Base-by-base conservation (phyloP, 495 filamentous ascomycete species). In the Neurospora tetraspora region DNA sequence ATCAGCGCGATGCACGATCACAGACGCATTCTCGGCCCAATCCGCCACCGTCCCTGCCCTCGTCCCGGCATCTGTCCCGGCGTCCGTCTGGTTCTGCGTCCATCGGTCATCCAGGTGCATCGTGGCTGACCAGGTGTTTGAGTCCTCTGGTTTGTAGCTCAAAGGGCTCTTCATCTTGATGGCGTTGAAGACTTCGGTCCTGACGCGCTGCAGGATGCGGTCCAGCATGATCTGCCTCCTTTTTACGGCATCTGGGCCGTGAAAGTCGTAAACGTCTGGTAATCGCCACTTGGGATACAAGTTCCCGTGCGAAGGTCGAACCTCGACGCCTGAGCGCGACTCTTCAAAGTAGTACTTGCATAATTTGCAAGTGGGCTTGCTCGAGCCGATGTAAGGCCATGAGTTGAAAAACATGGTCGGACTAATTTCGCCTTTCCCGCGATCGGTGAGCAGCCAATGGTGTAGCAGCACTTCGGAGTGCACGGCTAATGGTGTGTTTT, bases 301-400 rank as follows among this genome's bases (percentile, higher is more conserved):
- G 53, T 78, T 79, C 5, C 70, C 71, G 61, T 79, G 77, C 7
- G 42, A 45, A n/a, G 42, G 2, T 45, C 18, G 42, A 4, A 10
- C n/a, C n/a, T 47, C n/a, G 8, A 79, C 38, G 18, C 68, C 59
- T 4, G 71, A 68, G 0, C 69, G 47, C 34, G 72, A 73, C 2
- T 65, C 38, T 1, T 71, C 69, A 61, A 80, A 79, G 70, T 77
- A 79, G 31, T 74, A 69, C 31, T 75, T 39, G 70, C 78, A 80
- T 6, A 80, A 68, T 37, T 71, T 45, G 72, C 78, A 80, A 5
- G 76, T 78, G 18, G 77, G 78, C 65, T 80, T 80, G 72, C 76
- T 78, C 16, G 69, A 68, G 47, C 78, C 78, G 20, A 80, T 79
- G 40, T 79, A 80, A n/a, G 61, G 70, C 43, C 42, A 73, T 0